Base-by-base conservation (phyloP, 2,329 filamentous ascomycete genomes). In the Botrytis squamosa region DNA sequence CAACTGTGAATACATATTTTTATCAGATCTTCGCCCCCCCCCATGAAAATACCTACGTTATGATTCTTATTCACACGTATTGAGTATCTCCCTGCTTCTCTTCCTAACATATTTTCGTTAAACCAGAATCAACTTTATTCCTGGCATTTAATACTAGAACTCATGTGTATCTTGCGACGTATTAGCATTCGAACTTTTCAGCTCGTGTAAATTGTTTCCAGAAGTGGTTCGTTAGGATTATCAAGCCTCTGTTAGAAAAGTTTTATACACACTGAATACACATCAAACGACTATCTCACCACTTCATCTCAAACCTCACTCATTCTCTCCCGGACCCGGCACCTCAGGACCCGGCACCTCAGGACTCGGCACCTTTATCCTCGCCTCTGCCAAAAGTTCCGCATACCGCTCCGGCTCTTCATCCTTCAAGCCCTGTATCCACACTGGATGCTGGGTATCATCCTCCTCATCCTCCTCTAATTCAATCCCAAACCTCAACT, bases 341-440 rank as follows among this genome's bases (percentile, higher is more conserved):
- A 52, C 49, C 49, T 52, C 22, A 14, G 49, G 49, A 52, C 49
- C n/a, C 49, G 49, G 49, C 22, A 52, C 49, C 49, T 52, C 22
- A 14, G 49, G 49, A 52, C 49, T 52, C 49, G 49, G 49, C 22
- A 52, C 49, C 22, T 12, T 0, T 14, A 14, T 4, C 25, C 22
- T 65, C 18, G 62, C 62, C 16, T 65, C 62, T 4, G 29, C 62
- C n/a, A 65, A 46, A 65, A 65, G 62, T 20, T 65, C 62, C 16
- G 18, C n/a, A 65, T 44, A 65, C 22, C 46, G 29, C 16, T 33
- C 40, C 40, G 62, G 62, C 4, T 44, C 6, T 8, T 65, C 40
- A 9, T 29, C 20, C 1, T 29, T 44, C 62, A 46, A 22, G 2
- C 29, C 62, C 18, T 46, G 1, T n/a, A 65, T 33, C n/a, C 18